Conservation (phyloP, 139 green algal species). For the Tetratostichococcus sp. region DNA sequence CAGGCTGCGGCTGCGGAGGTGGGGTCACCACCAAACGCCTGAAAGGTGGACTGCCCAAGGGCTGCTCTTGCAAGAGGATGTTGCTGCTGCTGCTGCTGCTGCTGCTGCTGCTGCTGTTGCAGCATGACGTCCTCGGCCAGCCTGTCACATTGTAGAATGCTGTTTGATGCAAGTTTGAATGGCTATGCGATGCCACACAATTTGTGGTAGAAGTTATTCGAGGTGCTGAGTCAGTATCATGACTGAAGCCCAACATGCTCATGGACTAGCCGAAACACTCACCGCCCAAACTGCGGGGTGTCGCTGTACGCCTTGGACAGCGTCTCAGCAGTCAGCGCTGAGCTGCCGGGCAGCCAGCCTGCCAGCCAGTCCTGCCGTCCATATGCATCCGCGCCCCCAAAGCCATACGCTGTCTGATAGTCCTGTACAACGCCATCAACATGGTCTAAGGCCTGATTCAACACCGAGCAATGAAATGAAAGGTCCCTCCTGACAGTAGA, state of each 20-base stretch:
- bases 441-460: no score
- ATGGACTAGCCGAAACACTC: no score
- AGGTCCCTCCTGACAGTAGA: no score
- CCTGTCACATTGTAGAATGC: not conserved
- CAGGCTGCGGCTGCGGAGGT: not conserved
- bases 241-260: no score
- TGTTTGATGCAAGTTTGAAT: not conserved
- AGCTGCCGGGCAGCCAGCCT: not conserved
- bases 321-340: not conserved
- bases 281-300: not conserved
- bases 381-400: not conserved
- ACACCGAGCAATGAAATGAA: no score
- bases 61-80: not conserved
- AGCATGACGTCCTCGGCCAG: not conserved
- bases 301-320: not conserved
- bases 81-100: not conserved
- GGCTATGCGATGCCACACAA: not conserved
- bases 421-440: not conserved
- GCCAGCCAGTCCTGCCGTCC: not conserved
- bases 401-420: not conserved
- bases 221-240: no score
- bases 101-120: not conserved
- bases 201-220: not conserved
- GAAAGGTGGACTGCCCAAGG: not conserved
- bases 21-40: not conserved